A percentile compares a stretch with the other conserved stretches of the same genome.
Evolutionary conservation across 2,329 filamentous ascomycete genomes (phyloP).

Genomic region (Bipolaris victoriae): DNA sequence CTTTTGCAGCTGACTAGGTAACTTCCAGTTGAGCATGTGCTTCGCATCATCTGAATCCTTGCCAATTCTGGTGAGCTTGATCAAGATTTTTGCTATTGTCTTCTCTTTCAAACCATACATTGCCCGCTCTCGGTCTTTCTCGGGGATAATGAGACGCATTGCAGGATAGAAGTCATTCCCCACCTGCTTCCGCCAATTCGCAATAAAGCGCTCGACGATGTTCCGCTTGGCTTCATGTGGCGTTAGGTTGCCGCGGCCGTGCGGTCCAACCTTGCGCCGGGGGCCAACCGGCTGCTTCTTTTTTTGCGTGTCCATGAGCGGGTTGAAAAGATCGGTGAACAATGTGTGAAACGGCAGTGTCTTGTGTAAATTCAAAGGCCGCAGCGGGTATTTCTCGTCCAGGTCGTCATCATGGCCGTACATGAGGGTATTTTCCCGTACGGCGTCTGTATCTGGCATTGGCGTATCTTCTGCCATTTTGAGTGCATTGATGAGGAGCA

Average conservation of each 20-base stretch:
- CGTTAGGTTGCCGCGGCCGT: constrained; percentile 64
- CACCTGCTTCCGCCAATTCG: constrained; percentile 84
- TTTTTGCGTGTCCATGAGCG: constrained; percentile 78
- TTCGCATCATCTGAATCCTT: constrained; percentile 87
- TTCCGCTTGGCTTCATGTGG: constrained; percentile 79
- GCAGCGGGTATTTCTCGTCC: constrained; percentile 70
- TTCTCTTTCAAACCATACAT: constrained; percentile 96
- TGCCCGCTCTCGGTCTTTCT: constrained; percentile 88
- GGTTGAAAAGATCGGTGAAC: constrained; percentile 80
- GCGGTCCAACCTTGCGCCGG: constrained; percentile 65
- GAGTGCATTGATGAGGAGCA: constrained; percentile 19
- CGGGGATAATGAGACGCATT: constrained; percentile 86
- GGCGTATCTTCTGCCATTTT: constrained; percentile 38
- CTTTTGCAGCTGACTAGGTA: constrained; percentile 67
- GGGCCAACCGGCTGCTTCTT: constrained; percentile 63
- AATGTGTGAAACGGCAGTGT: constrained; percentile 85
- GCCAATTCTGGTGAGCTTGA: constrained; percentile 90
- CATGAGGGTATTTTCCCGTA: constrained; percentile 57
- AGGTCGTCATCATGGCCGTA: constrained; percentile 56
- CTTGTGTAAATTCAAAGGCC: constrained; percentile 78
- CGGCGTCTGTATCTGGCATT: constrained; percentile 53
- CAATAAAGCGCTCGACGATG: constrained; percentile 86
- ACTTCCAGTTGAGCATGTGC: constrained; percentile 88
- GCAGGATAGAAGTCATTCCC: constrained; percentile 93
- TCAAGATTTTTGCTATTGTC: constrained; percentile 85